Base-by-base conservation (phyloP, 1,284 basidiomycete genomes). In the Ceratobasidium sp. region DNA sequence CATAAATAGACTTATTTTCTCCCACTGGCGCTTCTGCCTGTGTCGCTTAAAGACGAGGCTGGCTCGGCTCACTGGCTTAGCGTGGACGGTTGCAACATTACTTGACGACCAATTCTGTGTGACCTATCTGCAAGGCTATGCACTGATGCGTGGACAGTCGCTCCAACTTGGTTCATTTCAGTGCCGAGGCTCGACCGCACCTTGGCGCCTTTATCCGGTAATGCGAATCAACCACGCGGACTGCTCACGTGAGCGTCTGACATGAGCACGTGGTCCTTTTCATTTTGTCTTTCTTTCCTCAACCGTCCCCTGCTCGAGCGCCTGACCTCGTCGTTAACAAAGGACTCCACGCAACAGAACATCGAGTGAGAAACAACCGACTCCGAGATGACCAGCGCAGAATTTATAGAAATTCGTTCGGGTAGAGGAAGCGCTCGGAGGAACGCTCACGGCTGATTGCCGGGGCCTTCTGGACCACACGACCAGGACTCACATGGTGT, bases 361-460 rank as follows among this genome's bases (percentile, higher is more conserved):
- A 33, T 33, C 33, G 33, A 33, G 33, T 33, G 33, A 33, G 33
- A 33, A 33, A 33, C 33, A 33, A 33, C 33, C 33, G 33, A 33
- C 33, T n/a, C 59, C 59, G 59, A 62, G 59, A 62, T 62, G 38
- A 4, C 59, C 59, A 42, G 12, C 26, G 15, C 15, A 17, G 33
- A 38, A 62, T 62, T 62, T 62, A 12, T 42, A 42, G 10, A 42
- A 62, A 40, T 62, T 62, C 7, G 33, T 3, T 62, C 59, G 26
- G 59, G 33, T 28, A 62, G 33, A 17, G 38, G 33, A 42, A 33
- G 57, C 28, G 52, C 23, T 9, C 52, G 20, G 17, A 10, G 46
- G 46, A 48, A 48, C 17, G 62, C 13, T 70, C 23, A 38, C 71
- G 71, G 71, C 26, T 75, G 71, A 75, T 75, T 75, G 71, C 71